Conservation (phyloP, 805 yeast species). For the Metschnikowia sp. region DNA sequence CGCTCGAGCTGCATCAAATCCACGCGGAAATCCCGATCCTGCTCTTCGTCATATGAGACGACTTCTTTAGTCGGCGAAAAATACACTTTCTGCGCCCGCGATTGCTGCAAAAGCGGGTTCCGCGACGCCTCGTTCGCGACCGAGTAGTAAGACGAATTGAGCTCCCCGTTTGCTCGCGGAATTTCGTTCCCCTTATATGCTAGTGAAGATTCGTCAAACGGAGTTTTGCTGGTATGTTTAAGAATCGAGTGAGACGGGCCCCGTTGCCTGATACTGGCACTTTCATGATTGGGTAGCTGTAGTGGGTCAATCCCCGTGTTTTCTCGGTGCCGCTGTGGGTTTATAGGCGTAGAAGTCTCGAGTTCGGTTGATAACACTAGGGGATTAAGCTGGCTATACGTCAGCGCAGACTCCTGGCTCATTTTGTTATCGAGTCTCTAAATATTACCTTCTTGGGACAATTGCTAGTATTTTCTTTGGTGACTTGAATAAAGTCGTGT, state of each 20-base stretch:
- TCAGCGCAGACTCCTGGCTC: constrained; percentile 1
- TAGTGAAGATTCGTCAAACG: constrained; percentile 4
- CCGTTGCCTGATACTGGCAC: background rate
- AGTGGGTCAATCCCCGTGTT: background rate
- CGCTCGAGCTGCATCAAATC: constrained; percentile 2
- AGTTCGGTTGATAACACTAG: constrained; percentile 10
- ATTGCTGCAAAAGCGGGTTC: background rate
- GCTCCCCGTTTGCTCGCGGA: background rate
- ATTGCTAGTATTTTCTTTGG: background rate
- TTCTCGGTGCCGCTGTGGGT: background rate
- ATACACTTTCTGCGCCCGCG: constrained; percentile 6
- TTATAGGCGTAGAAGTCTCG: constrained; percentile 22
- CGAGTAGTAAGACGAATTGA: constrained; percentile 8
- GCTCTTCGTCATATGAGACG: constrained; percentile 1
- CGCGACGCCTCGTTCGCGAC: constrained; percentile 5
- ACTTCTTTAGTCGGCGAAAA: constrained; percentile 15
- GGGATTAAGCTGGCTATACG: constrained; percentile 5
- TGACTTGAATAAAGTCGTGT: background rate
- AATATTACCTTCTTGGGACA: background rate
- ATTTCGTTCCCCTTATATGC: constrained; percentile 7
- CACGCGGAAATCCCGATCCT: constrained; percentile 2
- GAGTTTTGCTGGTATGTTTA: background rate
- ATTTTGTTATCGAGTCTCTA: background rate
- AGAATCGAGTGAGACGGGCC: constrained; percentile 5
- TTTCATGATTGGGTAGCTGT: background rate